These are phyloP conservation scores for Rhizopogon parksii DNA, from an alignment of 1,284 basidiomycete species.

Conservation along the genomic window DNA sequence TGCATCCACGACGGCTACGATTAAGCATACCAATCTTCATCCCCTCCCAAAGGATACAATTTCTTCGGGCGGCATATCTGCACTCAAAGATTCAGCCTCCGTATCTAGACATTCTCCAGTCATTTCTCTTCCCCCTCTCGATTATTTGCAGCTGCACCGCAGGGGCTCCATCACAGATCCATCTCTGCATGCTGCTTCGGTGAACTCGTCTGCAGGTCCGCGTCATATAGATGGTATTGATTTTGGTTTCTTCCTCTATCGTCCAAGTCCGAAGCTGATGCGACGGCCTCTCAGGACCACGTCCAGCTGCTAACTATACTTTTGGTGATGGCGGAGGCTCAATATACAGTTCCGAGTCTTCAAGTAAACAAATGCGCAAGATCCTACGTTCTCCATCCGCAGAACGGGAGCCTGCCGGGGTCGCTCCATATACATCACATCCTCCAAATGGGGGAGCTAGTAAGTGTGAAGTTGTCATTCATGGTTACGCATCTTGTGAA, in stretches of 20 bases:
- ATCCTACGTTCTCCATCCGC: constrained; percentile 47
- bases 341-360: constrained; percentile 30
- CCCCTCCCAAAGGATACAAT: constrained; percentile 11
- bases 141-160: constrained; percentile 70
- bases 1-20: constrained; percentile 8
- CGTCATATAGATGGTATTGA: constrained; percentile 17
- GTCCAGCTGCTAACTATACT: constrained; percentile 62
- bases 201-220: constrained; percentile 16
- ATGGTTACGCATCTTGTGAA: constrained; percentile 3
- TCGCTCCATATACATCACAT: constrained; percentile 16
- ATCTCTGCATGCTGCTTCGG: constrained; percentile 55
- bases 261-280: constrained; percentile 5
- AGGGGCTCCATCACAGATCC: constrained; percentile 77
- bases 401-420: constrained; percentile 22
- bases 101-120: constrained; percentile 32
- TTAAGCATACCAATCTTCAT: constrained; percentile 5
- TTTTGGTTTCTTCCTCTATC: neutral
- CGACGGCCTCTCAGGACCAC: constrained; percentile 32
- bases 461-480: constrained; percentile 12
- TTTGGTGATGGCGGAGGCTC: constrained; percentile 57
- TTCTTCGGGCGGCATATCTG: neutral
- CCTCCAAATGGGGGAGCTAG: constrained; percentile 19
- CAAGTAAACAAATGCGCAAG: constrained; percentile 40
- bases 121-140: constrained; percentile 60
- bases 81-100: constrained; percentile 28